These are phyloP conservation scores for Hyaloscypha hepaticicola DNA, from an alignment of 495 filamentous ascomycete species.

Conservation along the genomic window DNA sequence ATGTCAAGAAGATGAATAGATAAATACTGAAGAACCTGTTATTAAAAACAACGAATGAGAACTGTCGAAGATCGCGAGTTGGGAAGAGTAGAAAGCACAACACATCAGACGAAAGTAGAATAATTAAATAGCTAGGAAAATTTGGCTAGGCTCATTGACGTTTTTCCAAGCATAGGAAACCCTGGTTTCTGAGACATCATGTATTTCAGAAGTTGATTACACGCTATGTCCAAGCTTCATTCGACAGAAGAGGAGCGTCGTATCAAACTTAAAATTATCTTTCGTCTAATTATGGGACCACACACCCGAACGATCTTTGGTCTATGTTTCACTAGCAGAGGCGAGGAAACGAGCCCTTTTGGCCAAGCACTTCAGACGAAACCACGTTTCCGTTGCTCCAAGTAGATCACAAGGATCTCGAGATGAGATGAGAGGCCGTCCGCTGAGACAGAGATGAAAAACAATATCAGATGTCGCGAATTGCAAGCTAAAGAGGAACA, in stretches of 20 bases:
- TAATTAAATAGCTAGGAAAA: not conserved
- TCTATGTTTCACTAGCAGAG: not conserved
- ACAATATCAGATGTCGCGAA: too few species aligned
- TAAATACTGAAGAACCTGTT: too few species aligned
- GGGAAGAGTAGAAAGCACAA: not conserved
- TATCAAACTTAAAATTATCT: not conserved
- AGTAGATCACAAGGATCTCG: not conserved
- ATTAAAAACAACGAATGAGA: not conserved
- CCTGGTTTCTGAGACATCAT: not conserved
- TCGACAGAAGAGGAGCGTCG: not conserved
- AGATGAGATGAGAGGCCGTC: not conserved
- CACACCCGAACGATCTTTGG: not conserved
- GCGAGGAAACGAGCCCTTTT: not conserved
- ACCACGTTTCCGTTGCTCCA: not conserved
- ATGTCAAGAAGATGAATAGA: too few species aligned
- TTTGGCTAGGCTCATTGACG: not conserved
- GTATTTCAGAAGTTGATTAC: not conserved
- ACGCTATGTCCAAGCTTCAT: not conserved
- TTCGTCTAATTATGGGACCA: not conserved
- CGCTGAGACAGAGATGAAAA: not conserved
- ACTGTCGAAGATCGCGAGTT: not conserved
- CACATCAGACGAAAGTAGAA: not conserved
- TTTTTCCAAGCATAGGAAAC: not conserved
- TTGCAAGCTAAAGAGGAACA: too few species aligned
- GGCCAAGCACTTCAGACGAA: not conserved